These are phyloP conservation scores for Yamadazyma endophytica DNA, from an alignment of 805 yeast genomes.

Conservation along the genomic window DNA sequence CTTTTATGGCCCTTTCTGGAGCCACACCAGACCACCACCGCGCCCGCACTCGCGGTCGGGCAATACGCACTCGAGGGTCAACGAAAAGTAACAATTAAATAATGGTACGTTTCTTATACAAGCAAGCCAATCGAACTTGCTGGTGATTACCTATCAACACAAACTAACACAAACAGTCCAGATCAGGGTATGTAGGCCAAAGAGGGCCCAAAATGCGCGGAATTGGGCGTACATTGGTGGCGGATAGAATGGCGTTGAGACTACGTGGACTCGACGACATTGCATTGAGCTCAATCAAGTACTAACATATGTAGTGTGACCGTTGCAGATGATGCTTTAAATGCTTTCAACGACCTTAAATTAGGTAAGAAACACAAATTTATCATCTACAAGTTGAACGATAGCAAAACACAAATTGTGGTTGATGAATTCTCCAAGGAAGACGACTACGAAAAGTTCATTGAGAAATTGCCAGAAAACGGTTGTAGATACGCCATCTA, in stretches of 20 bases:
- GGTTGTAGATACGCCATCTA: constrained; percentile 96
- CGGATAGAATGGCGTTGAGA: neutral
- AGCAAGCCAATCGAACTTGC: too few species aligned
- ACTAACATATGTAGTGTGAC: constrained; percentile 33
- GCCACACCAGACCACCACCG: too few species aligned
- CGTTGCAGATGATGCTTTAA: constrained; percentile 75
- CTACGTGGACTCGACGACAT: neutral
- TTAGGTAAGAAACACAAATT: constrained; percentile 87
- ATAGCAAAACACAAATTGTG: constrained; percentile 82
- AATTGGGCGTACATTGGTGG: neutral
- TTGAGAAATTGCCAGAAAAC: constrained; percentile 87
- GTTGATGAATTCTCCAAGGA: constrained; percentile 81
- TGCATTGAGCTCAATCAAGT: neutral
- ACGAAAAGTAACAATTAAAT: too few species aligned
- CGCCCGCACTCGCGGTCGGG: too few species aligned
- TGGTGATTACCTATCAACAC: too few species aligned
- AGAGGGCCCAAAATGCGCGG: neutral
- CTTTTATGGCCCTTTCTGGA: too few species aligned
- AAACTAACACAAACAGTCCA: too few species aligned
- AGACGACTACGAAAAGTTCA: constrained; percentile 75
- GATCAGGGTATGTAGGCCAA: constrained; percentile 34
- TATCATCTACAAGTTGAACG: constrained; percentile 77
- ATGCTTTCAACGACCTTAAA: constrained; percentile 94
- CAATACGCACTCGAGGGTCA: too few species aligned
- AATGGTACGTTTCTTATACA: too few species aligned